These are phyloP conservation scores for Amylostereum areolatum DNA, from an alignment of 1,284 basidiomycete species.

Conservation along the genomic window DNA sequence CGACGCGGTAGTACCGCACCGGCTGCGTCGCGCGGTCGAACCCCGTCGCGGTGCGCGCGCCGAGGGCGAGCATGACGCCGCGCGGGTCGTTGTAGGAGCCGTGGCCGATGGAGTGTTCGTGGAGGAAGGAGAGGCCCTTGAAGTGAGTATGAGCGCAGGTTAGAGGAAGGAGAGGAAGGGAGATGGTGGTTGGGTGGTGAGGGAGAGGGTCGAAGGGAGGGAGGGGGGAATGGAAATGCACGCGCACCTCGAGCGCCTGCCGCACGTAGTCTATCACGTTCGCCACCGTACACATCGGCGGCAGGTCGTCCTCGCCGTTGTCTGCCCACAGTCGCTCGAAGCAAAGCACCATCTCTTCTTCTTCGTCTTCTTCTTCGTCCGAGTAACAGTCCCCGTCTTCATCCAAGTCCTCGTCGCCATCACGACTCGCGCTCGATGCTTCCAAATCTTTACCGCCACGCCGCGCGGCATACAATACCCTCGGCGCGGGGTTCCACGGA, in stretches of 20 bases:
- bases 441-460: too few species aligned
- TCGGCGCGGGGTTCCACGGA: slow-evolving; percentile 48
- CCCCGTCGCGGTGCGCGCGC: slow-evolving; percentile 15
- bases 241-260: slow-evolving; percentile 39
- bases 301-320: slow-evolving; percentile 36
- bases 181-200: background rate
- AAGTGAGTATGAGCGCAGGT: background rate
- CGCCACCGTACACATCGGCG: slow-evolving; percentile 35
- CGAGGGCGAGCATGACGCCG: slow-evolving; percentile 42
- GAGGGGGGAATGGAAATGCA: background rate
- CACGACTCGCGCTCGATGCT: too few species aligned
- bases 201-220: too few species aligned
- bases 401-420: too few species aligned
- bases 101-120: slow-evolving; percentile 37
- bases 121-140: slow-evolving; percentile 46
- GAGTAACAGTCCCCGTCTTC: too few species aligned
- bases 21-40: slow-evolving; percentile 38
- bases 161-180: too few species aligned
- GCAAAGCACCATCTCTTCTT: slow-evolving; percentile 32
- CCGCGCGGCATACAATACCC: slow-evolving; percentile 36
- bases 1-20: slow-evolving; percentile 39
- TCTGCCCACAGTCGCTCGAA: slow-evolving; percentile 38
- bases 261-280: slow-evolving; percentile 45
- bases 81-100: slow-evolving; percentile 26
- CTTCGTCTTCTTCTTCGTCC: too few species aligned